phyloP scores from a whole-genome alignment of 1,284 basidiomycete genomes.

The Vanrija pseudolonga region DNA sequence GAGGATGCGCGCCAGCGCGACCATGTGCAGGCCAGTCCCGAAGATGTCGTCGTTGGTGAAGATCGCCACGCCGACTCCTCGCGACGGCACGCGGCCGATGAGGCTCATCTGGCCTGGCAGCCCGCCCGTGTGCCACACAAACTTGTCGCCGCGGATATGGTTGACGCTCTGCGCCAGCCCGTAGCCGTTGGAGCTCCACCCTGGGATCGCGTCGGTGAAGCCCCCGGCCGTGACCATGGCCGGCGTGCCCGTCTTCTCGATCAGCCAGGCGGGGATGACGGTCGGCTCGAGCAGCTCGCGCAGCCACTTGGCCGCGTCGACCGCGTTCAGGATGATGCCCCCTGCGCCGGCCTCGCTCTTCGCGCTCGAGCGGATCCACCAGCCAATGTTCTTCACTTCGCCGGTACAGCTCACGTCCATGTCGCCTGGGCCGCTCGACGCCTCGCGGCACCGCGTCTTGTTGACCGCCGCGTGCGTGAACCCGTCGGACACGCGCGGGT shows the following conservation, averaged over 20 bases:
- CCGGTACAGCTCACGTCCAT: conserved; percentile 16
- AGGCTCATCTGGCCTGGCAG: conserved; percentile 17
- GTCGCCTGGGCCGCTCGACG: not conserved
- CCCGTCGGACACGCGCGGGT: conserved; percentile 17
- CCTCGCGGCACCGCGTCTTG: conserved; percentile 8
- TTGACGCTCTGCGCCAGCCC: conserved; percentile 14
- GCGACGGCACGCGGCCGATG: conserved; percentile 15
- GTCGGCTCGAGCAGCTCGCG: conserved; percentile 26
- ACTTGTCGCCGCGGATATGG: conserved; percentile 14
- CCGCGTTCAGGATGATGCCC: conserved; percentile 22
- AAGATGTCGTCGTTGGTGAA: conserved; percentile 19
- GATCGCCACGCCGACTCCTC: conserved; percentile 14
- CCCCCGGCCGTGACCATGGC: not conserved
- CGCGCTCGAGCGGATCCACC: conserved; percentile 17
- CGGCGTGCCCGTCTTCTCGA: conserved; percentile 6
- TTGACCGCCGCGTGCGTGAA: conserved; percentile 13
- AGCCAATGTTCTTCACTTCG: conserved; percentile 12
- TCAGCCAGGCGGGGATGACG: conserved; percentile 18
- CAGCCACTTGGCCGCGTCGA: conserved; percentile 31
- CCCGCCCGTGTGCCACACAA: conserved; percentile 18
- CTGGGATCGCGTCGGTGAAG: not conserved
- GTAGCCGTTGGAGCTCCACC: conserved; percentile 7
- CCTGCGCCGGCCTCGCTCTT: conserved; percentile 21
- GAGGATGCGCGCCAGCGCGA: conserved; percentile 10
- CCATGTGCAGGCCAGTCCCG: conserved; percentile 1